phyloP scores from a whole-genome alignment of 2,329 filamentous ascomycete species.

The Incumbomyces delicatus region DNA sequence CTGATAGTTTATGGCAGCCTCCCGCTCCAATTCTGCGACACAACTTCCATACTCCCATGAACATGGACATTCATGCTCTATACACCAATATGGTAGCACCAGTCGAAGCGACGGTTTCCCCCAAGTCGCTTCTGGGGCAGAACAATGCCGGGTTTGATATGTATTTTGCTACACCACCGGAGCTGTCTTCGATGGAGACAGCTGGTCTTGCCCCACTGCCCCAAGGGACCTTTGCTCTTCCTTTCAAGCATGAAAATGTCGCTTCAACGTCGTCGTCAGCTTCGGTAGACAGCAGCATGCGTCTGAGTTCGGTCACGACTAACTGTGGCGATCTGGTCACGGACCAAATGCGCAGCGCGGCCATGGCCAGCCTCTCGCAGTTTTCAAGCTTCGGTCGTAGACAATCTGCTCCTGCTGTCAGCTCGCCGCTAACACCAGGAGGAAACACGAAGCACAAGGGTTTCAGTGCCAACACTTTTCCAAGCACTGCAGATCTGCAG shows the following conservation, averaged over 20 bases:
- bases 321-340: slow-evolving; percentile 57
- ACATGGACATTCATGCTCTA: slow-evolving; percentile 63
- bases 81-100: slow-evolving; percentile 64
- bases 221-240: slow-evolving; percentile 42
- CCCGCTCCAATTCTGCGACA: slow-evolving; percentile 60
- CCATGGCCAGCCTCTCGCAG: slow-evolving; percentile 53
- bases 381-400: slow-evolving; percentile 48
- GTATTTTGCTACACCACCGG: slow-evolving; percentile 69
- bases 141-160: slow-evolving; percentile 51
- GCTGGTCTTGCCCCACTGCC: slow-evolving; percentile 42
- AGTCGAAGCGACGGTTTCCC: slow-evolving; percentile 62
- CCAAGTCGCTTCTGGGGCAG: slow-evolving; percentile 63
- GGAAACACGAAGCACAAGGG: slow-evolving; percentile 25
- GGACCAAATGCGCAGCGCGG: slow-evolving; percentile 54
- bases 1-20: slow-evolving; percentile 55
- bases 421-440: slow-evolving; percentile 39
- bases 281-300: slow-evolving; percentile 49
- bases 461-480: slow-evolving; percentile 49
- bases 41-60: slow-evolving; percentile 57
- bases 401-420: slow-evolving; percentile 49
- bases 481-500: slow-evolving; percentile 75
- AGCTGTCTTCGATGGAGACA: slow-evolving; percentile 64
- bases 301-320: slow-evolving; percentile 51
- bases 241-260: slow-evolving; percentile 27
- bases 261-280: slow-evolving; percentile 38